A percentile compares a stretch with the other conserved stretches of the same genome.
Evolutionary conservation across 2,329 filamentous ascomycete species (phyloP).

Genomic region (Pseudogymnoascus destructans): DNA sequence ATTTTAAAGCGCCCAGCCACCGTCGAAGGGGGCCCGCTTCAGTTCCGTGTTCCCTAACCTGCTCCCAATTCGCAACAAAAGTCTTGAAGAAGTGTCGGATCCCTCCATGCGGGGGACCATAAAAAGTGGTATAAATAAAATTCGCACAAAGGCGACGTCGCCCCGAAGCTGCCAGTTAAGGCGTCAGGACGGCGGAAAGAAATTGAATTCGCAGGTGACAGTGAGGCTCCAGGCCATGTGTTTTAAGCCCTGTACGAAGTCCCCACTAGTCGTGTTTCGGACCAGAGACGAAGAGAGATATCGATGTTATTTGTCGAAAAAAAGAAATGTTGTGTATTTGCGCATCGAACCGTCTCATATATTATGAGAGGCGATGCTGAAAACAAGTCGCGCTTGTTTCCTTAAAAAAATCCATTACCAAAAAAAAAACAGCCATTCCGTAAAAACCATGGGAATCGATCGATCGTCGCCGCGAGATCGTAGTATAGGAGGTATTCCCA

Average conservation of each 20-base stretch:
- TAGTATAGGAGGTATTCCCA: conserved; percentile 5
- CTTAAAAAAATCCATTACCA: not conserved
- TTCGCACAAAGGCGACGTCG: conserved; percentile 1
- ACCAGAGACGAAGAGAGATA: not conserved
- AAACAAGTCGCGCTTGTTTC: conserved; percentile 2
- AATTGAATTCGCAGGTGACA: conserved; percentile 6
- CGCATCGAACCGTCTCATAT: conserved; percentile 2
- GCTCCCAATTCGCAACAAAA: conserved; percentile 1
- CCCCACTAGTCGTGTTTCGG: conserved; percentile 1
- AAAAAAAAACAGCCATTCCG: not conserved
- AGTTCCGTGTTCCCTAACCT: not conserved
- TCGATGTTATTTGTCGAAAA: conserved; percentile 5
- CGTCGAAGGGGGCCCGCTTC: conserved; percentile 3
- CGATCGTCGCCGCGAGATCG: conserved; percentile 10
- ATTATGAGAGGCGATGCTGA: conserved; percentile 1
- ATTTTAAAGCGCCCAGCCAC: conserved; percentile 6
- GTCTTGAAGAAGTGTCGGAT: conserved; percentile 1
- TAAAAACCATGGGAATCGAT: conserved; percentile 6
- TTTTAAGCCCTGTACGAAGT: conserved; percentile 4
- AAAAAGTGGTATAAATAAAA: conserved; percentile 8
- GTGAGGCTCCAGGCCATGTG: conserved; percentile 6
- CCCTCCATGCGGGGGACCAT: not conserved
- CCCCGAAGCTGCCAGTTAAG: not conserved
- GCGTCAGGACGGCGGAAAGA: not conserved
- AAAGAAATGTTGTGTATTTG: not conserved